Conservation (phyloP, 2,329 filamentous ascomycete species). For the Fusarium redolens region DNA sequence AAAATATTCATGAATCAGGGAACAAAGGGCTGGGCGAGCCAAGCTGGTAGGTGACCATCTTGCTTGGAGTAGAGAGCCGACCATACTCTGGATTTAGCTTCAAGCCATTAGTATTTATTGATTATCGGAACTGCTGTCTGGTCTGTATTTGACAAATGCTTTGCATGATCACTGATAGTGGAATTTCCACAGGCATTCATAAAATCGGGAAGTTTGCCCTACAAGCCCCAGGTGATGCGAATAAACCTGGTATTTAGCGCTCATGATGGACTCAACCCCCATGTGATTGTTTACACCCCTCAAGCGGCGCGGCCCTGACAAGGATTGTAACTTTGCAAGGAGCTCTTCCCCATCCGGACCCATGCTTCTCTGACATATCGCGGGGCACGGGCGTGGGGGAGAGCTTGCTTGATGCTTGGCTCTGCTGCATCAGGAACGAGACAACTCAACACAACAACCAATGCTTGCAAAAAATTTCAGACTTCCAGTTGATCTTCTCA, state of each 20-base stretch:
- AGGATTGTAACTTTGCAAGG: conserved; percentile 16
- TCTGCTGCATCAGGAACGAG: conserved; percentile 4
- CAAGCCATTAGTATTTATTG: neutral
- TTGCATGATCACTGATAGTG: conserved; percentile 5
- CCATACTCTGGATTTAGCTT: neutral
- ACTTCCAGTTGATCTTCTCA: conserved; percentile 2
- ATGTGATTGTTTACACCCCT: conserved; percentile 28
- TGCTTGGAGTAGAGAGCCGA: neutral
- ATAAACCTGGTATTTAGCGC: conserved; percentile 24
- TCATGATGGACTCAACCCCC: conserved; percentile 9
- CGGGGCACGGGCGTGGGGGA: conserved; percentile 35
- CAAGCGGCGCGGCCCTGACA: conserved; percentile 10
- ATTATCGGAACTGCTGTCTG: conserved; percentile 1
- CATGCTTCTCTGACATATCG: conserved; percentile 35
- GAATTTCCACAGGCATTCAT: neutral
- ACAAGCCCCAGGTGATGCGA: neutral
- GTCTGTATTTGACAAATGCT: neutral
- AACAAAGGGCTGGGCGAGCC: neutral
- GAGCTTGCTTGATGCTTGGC: conserved; percentile 7
- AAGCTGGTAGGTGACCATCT: neutral
- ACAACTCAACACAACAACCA: neutral
- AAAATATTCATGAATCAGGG: conserved; percentile 1
- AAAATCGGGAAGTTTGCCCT: neutral
- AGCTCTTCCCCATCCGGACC: conserved; percentile 32
- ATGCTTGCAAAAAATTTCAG: neutral